Conservation (phyloP, 2,329 filamentous ascomycete genomes). For the Ophidiomyces ophidiicola region DNA sequence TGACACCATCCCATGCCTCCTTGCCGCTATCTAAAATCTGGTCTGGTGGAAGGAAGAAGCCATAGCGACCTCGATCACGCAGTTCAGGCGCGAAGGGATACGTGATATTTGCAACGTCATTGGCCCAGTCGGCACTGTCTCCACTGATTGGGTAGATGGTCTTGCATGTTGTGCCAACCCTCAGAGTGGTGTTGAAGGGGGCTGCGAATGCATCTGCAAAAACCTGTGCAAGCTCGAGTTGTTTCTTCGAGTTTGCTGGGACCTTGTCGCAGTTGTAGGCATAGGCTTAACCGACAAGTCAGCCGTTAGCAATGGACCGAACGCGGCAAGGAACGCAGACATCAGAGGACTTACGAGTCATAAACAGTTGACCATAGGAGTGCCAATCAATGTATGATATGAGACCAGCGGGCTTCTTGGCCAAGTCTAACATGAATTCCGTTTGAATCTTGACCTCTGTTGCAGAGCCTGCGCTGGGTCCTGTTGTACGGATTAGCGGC, state of each 20-base stretch:
- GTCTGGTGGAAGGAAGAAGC: conserved; percentile 39
- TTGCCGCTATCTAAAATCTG: conserved; percentile 39
- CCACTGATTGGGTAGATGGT: conserved; percentile 47
- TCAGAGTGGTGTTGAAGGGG: conserved; percentile 38
- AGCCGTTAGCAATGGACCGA: neutral
- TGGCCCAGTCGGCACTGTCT: conserved; percentile 35
- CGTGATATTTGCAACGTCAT: conserved; percentile 33
- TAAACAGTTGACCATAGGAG: conserved; percentile 49
- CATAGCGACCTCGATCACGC: conserved; percentile 37
- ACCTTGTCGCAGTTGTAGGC: conserved; percentile 45
- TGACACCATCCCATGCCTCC: conserved; percentile 37
- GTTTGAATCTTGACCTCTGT: conserved; percentile 43
- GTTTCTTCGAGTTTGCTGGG: conserved; percentile 38
- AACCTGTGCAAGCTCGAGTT: conserved; percentile 39
- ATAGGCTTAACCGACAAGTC: conserved; percentile 31
- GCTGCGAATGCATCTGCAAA: conserved; percentile 44
- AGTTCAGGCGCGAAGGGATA: conserved; percentile 41
- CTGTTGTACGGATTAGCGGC: too few relatives aligned
- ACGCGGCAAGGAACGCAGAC: neutral
- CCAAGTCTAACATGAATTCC: conserved; percentile 36
- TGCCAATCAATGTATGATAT: conserved; percentile 55
- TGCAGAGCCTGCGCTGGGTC: conserved; percentile 34
- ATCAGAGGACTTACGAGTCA: conserved; percentile 24
- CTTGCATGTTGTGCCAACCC: conserved; percentile 41
- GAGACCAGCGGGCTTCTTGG: conserved; percentile 39